A percentile compares a stretch with the other conserved stretches of the same genome.
Conservation (phyloP, 192 early-diverging fungal species). For the Rhizophagus prolifer region DNA sequence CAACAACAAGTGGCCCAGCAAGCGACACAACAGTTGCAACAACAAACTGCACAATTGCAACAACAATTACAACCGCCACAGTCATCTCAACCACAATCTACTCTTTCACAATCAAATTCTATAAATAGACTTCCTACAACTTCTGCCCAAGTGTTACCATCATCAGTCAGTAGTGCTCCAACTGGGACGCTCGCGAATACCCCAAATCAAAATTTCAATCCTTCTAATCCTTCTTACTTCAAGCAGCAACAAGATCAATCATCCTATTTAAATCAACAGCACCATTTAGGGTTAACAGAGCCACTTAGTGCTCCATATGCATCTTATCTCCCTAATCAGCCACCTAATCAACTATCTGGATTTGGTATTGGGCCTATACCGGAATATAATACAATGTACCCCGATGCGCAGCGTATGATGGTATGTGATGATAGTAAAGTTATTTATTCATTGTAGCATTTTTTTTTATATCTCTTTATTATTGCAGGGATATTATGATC, state of each 20-base stretch:
- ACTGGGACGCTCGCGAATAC: conserved; percentile 12
- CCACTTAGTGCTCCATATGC: conserved; percentile 52
- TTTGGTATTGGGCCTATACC: conserved; percentile 59
- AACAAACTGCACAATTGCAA: conserved; percentile 32
- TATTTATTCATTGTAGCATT: neutral
- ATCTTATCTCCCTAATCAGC: conserved; percentile 50
- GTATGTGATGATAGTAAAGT: conserved; percentile 44
- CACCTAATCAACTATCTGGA: conserved; percentile 47
- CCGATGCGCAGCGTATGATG: conserved; percentile 66
- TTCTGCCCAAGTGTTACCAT: neutral
- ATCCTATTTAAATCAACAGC: conserved; percentile 57
- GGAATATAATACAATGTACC: conserved; percentile 59
- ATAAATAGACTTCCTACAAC: conserved; percentile 8
- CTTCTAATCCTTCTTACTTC: conserved; percentile 28
- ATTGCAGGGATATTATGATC: conserved; percentile 43
- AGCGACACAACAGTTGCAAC: conserved; percentile 46
- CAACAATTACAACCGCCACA: conserved; percentile 14
- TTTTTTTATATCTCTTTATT: neutral
- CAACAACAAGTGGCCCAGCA: conserved; percentile 25
- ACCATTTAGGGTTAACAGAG: conserved; percentile 48
- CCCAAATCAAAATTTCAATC: conserved; percentile 26
- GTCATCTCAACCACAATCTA: conserved; percentile 19
- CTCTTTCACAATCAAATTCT: conserved; percentile 3
- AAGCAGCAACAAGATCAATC: conserved; percentile 35
- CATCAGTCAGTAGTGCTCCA: conserved; percentile 14